phyloP scores from a whole-genome alignment of 2,329 filamentous ascomycete species.

The Geosmithia putterillii region DNA sequence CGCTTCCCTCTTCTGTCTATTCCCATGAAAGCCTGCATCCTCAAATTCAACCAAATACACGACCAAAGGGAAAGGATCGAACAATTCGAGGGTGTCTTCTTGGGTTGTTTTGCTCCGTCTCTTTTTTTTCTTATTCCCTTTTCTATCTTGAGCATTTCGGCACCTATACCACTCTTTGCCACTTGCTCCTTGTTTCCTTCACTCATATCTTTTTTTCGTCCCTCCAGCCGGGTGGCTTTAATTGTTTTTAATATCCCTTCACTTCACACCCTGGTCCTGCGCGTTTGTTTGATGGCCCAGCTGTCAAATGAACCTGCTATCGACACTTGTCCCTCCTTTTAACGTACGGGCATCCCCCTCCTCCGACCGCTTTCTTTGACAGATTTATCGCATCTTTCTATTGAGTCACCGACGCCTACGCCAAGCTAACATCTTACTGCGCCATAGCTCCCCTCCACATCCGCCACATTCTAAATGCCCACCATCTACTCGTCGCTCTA shows the following conservation, averaged over 20 bases:
- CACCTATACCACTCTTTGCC: too few species aligned
- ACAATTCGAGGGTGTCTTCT: too few species aligned
- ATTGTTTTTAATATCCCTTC: conserved; percentile 6
- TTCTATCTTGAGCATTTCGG: too few species aligned
- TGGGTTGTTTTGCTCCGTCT: too few species aligned
- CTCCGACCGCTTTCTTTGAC: neutral
- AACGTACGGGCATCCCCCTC: conserved; percentile 38
- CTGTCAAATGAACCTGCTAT: conserved; percentile 99
- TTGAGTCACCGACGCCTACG: neutral
- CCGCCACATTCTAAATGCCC: conserved; percentile 81
- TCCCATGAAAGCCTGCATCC: too few species aligned
- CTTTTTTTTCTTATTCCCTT: too few species aligned
- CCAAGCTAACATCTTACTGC: neutral
- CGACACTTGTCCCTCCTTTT: conserved; percentile 44
- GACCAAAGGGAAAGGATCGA: too few species aligned
- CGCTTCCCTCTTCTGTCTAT: too few species aligned
- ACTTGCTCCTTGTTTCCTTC: neutral
- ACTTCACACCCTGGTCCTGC: conserved; percentile 29
- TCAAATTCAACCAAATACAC: too few species aligned
- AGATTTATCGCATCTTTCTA: neutral
- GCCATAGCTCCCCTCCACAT: conserved; percentile 39
- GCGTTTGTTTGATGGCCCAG: conserved; percentile 86
- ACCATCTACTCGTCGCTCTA: conserved; percentile 56
- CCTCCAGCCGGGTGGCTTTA: too few species aligned
- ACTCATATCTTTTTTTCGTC: conserved; percentile 5